A percentile compares a stretch with the other conserved stretches of the same genome.
phyloP scores from a whole-genome alignment of 1,139 yeast species.

The Sporopachydermia cereana region DNA sequence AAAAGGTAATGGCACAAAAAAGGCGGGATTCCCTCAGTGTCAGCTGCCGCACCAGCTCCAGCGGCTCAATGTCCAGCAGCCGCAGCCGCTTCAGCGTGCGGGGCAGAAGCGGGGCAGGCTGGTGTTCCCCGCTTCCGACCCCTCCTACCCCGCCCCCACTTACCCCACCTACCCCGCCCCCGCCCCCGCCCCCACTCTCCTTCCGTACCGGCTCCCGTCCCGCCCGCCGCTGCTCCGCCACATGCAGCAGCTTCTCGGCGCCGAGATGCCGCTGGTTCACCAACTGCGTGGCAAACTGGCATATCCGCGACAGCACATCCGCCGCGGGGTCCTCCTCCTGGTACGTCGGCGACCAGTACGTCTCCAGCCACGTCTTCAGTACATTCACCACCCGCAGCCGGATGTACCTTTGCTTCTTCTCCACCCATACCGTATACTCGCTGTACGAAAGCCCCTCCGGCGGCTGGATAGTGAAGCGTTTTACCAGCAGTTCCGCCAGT shows the following conservation, averaged over 20 bases:
- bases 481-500: constrained; percentile 48
- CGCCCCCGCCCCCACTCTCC: constrained; percentile 13
- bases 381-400: constrained; percentile 59
- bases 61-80: constrained; percentile 58
- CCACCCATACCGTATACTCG: constrained; percentile 74
- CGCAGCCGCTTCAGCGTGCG: constrained; percentile 27
- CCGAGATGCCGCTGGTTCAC: constrained; percentile 1
- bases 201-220: constrained; percentile 12
- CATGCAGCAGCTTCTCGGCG: constrained; percentile 5
- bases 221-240: constrained; percentile 19
- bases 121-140: constrained; percentile 7
- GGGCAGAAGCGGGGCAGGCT: constrained; percentile 13
- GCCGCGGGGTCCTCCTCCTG: constrained; percentile 28
- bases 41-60: constrained; percentile 74
- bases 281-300: constrained; percentile 6
- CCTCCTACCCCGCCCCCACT: constrained; percentile 8
- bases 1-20: constrained; percentile 56
- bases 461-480: constrained; percentile 62
- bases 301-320: neutral
- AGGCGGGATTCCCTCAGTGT: constrained; percentile 67
- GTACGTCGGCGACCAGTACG: constrained; percentile 66
- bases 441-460: constrained; percentile 83
- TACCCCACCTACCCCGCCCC: constrained; percentile 19
- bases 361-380: constrained; percentile 59
- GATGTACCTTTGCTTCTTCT: constrained; percentile 48